Evolutionary conservation across 192 early-diverging fungal species (phyloP).

Genomic region (Kappamyces sp.): DNA sequence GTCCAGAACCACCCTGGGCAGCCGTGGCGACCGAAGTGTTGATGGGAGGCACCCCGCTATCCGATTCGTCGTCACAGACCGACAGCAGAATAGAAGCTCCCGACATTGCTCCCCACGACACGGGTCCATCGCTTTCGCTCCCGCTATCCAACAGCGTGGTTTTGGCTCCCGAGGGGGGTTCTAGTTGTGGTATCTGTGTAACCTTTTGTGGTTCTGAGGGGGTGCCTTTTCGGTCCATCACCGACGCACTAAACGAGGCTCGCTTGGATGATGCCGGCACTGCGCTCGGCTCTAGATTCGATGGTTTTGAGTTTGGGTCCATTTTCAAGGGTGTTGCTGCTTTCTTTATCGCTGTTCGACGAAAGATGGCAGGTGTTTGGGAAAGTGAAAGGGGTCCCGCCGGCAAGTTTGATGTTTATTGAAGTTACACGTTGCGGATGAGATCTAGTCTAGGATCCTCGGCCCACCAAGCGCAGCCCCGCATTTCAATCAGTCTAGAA

Average conservation of each 20-base stretch:
- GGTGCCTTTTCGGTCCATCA: too few species aligned
- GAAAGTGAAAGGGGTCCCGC: not conserved
- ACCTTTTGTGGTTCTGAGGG: too few species aligned
- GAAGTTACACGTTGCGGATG: slow-evolving; percentile 1
- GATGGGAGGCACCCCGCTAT: not conserved
- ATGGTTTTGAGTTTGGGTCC: too few species aligned
- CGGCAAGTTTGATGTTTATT: not conserved
- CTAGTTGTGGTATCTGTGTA: too few species aligned
- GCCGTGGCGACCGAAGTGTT: not conserved
- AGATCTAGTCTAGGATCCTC: slow-evolving; percentile 7
- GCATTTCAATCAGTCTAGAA: slow-evolving; percentile 91
- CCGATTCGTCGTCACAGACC: slow-evolving; percentile 3
- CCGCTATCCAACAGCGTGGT: slow-evolving; percentile 4
- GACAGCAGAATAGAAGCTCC: slow-evolving; percentile 4
- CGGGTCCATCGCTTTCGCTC: slow-evolving; percentile 10
- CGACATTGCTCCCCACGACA: slow-evolving; percentile 7
- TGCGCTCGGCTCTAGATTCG: too few species aligned
- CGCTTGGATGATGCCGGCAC: too few species aligned
- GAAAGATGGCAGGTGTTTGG: too few species aligned
- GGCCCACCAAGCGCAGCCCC: slow-evolving; percentile 20
- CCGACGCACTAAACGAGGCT: too few species aligned
- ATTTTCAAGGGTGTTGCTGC: too few species aligned
- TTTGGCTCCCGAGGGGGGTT: not conserved
- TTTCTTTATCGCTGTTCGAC: too few species aligned
- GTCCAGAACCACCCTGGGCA: not conserved